These are phyloP conservation scores for Leptomonas pyrrhocoris DNA, from an alignment of 208 protist species.

Conservation along the genomic window DNA sequence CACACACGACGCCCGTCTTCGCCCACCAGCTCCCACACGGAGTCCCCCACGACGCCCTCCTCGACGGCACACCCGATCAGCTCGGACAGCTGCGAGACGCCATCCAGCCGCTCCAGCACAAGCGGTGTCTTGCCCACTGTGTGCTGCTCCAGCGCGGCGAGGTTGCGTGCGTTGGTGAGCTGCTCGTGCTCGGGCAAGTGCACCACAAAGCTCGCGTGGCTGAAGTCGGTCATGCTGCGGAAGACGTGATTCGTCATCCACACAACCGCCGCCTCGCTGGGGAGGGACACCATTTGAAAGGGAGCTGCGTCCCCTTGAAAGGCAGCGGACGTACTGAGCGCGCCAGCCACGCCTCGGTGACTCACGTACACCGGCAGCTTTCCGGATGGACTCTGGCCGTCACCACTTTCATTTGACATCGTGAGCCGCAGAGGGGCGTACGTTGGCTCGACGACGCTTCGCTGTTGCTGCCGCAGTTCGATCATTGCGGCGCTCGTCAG, in stretches of 20 bases:
- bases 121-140: slow-evolving; percentile 32
- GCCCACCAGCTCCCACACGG: slow-evolving; percentile 19
- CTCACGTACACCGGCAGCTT: slow-evolving; percentile 23
- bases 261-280: slow-evolving; percentile 49
- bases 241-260: slow-evolving; percentile 43
- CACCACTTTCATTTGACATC: slow-evolving; percentile 1
- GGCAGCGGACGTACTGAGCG: slow-evolving; percentile 1
- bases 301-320: slow-evolving; percentile 16
- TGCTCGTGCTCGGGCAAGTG: slow-evolving; percentile 32
- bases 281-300: slow-evolving; percentile 46
- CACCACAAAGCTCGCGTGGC: slow-evolving; percentile 31
- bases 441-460: background rate
- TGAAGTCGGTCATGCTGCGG: slow-evolving; percentile 14
- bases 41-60: slow-evolving; percentile 8
- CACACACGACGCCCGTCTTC: slow-evolving; percentile 22
- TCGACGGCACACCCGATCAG: slow-evolving; percentile 22
- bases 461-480: slow-evolving; percentile 7
- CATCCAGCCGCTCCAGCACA: slow-evolving; percentile 21
- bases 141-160: slow-evolving; percentile 45
- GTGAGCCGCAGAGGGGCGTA: slow-evolving; percentile 7
- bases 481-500: slow-evolving; percentile 7
- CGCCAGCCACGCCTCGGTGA: slow-evolving; percentile 21
- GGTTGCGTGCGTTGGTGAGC: slow-evolving; percentile 43
- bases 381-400: background rate
- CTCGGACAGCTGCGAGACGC: slow-evolving; percentile 22